Evolutionary conservation across 306 rosid genomes (phyloP), one percentile per base, ranked within the genome.

Genomic region (Alnus glutinosa): DNA sequence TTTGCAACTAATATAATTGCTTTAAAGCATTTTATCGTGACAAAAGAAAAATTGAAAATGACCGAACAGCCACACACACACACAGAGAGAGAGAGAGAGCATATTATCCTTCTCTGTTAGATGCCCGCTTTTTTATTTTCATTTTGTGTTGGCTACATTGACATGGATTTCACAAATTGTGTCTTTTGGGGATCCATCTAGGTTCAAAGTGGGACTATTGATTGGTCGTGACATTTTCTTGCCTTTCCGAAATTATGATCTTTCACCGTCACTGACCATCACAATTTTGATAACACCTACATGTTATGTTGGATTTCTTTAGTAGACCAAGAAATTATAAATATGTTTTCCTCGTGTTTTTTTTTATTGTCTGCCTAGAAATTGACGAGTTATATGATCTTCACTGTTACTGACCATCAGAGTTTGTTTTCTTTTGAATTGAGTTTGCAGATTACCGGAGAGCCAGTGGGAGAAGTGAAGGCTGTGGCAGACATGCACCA

Each of bases 401-500:
- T 23, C 28, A 23, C 28, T 23, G 28, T 23, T 23, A 23, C 28
- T 23, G 28, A 23, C 28, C 28, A 23, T 23, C 28, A 23, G 28
- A 23, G 28, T 23, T 23, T 23, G 28, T 23, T 23, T 23, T 23
- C 28, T 23, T 23, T 23, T 23, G 28, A 23, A 23, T 23, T 23
- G 28, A 23, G 28, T 23, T 37, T 87, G 86, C 92, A 95, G 98
- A 88, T 95, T 36, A 93, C 98, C 52, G 98, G 98, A 83, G 98
- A 91, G 73, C 91, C 98, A 71, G 97, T 95, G 23, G 98, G 98
- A 68, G 98, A 95, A 85, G 97, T 92, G 86, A 95, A 91, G 82
- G 93, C 98, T 75, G 98, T 95, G 39, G 95, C 98, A 77, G 98
- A 91, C 85, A 95, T 95, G 98, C 98, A 95, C 85, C 97, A 93